Evolutionary conservation across 305 asterid species (phyloP), one percentile per base, ranked within the genome.

Genomic region (Fraxinus latifolia): DNA sequence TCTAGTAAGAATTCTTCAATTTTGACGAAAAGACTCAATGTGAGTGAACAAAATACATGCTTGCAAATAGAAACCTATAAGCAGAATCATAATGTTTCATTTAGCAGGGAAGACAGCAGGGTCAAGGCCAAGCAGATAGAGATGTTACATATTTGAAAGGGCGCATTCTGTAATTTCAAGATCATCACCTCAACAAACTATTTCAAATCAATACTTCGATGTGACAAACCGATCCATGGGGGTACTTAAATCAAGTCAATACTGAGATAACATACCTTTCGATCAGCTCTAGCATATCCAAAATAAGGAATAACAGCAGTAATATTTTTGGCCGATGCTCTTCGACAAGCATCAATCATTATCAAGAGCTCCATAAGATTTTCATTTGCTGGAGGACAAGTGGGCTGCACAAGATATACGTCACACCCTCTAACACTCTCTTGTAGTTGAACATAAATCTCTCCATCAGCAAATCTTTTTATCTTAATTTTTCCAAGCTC

Each of bases 371-470:
- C 99, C 99, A 95, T 93, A 42, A 95, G 92, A 85, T 95, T 95
- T 85, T 95, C 99, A 89, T 95, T 92, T 58, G 97, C 98, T 4
- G 99, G 97, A 83, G 99, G 99, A 70, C 95, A 90, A 14, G 99
- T 92, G 60, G 99, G 92, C 81, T 95, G 99, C 83, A 95, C 89
- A 80, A 95, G 91, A 82, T 86, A 95, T 76, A 95, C 98, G 87
- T 92, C 96, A 85, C 98, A 92, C 80, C 98, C 98, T 81, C 98
- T 88, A 80, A 95, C 98, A 87, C 98, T 95, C 90, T 95, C 98
- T 89, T 93, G 97, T 84, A 95, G 84, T 88, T 93, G 97, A 85
- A 95, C 97, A 82, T 95, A 95, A 78, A 93, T 93, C 87, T 95
- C 98, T 68, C 98, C 98, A 81, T 95, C 98, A 27, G 98, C 98